A percentile compares a stretch with the other conserved stretches of the same genome.
Conservation (phyloP, 768 basidiomycete genomes). For the Cystobasidium onofrii region DNA sequence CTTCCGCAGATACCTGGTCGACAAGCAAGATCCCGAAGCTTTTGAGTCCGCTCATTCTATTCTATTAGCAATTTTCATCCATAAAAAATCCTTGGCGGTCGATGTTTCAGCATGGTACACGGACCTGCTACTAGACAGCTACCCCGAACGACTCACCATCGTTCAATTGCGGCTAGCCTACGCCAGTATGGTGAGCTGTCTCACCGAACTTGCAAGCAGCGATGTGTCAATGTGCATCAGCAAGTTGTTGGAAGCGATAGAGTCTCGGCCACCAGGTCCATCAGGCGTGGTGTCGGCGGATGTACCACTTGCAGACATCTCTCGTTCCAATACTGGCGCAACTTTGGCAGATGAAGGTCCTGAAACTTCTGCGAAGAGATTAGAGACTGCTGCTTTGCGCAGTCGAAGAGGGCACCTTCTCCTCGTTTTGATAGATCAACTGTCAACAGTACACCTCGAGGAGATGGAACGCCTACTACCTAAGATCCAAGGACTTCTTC, state of each 20-base stretch:
- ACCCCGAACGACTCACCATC: slow-evolving; percentile 56
- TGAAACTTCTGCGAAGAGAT: not conserved
- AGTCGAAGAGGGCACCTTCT: slow-evolving; percentile 35
- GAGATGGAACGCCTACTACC: slow-evolving; percentile 27
- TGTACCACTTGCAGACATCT: not conserved
- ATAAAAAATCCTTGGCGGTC: slow-evolving; percentile 51
- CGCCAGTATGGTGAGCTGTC: slow-evolving; percentile 61
- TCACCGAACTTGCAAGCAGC: slow-evolving; percentile 49
- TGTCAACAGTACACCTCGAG: slow-evolving; percentile 31
- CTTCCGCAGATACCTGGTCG: slow-evolving; percentile 54
- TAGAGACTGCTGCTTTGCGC: slow-evolving; percentile 28
- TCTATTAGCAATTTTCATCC: slow-evolving; percentile 63
- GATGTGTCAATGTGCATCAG: slow-evolving; percentile 67
- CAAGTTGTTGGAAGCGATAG: not conserved
- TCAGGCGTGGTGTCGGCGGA: not conserved
- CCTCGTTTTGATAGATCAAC: slow-evolving; percentile 35
- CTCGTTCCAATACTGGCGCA: slow-evolving; percentile 8
- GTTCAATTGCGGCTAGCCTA: slow-evolving; percentile 66
- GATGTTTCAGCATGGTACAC: slow-evolving; percentile 69
- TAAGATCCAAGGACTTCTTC: slow-evolving; percentile 15
- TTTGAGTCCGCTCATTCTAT: slow-evolving; percentile 83
- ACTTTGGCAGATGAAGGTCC: not conserved
- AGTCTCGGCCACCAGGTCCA: not conserved
- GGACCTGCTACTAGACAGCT: slow-evolving; percentile 56
- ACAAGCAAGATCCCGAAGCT: slow-evolving; percentile 59